Evolutionary conservation across 371 early-diverging fungal genomes (phyloP), one percentile per base, ranked within the genome.

Genomic region (Mucor sp.): DNA sequence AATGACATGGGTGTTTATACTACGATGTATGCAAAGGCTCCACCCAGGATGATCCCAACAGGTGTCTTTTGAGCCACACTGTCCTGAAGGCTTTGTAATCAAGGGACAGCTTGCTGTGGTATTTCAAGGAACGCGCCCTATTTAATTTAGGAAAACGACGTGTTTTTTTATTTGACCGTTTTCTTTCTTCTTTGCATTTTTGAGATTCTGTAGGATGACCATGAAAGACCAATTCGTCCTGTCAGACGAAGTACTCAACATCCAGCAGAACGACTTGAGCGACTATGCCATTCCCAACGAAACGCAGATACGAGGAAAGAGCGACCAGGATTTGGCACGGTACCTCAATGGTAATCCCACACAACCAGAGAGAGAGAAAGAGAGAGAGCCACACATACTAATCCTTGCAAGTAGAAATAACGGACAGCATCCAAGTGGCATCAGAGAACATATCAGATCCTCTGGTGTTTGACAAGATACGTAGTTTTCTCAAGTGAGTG

Each of bases 401-500:
- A 61, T 8, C 17, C 30, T 6, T 14, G 43, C 47, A 33, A 30
- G 25, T 39, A 90, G 91, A 87, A 39, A 84, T 92, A 39, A 83
- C 89, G 8, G 90, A 89, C 60, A 75, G 68, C 14, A 72, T 93
- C 15, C 86, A 89, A 72, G 89, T 87, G 4, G 77, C 85, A 25
- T 80, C 89, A 3, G 78, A 77, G 37, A 83, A 82, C 58, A 88
- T 93, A 58, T 57, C 81, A 17, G 83, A 88, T 64, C 70, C 77
- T 14, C 48, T 73, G 2, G 72, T 83, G 4, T 91, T 87, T 74
- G 92, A 89, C 70, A 79, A 83, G 63, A 78, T 89, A 25, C 79
- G 88, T 27, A 91, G 92, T 68, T 91, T 91, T 62, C 76, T 93
- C 69, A 90, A 89, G 92, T 92, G 84, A 72, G 53, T 53, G 15